A percentile compares a stretch with the other conserved stretches of the same genome.
phyloP scores from a whole-genome alignment of 2,329 filamentous ascomycete species.

The Chaetomiaceae sp. region DNA sequence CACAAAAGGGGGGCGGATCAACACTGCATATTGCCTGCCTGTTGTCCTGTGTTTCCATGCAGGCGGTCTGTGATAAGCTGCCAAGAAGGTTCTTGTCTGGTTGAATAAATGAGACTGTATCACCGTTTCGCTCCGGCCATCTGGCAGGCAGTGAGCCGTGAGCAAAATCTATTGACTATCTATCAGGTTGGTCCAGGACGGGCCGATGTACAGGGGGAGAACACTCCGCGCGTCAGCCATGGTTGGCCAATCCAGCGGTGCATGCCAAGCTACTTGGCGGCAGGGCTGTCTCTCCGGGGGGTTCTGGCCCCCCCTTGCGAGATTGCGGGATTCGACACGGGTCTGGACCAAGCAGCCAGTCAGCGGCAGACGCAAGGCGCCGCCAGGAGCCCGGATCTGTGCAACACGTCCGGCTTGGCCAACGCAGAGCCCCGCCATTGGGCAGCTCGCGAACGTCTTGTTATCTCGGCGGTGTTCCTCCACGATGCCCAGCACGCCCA shows the following conservation, averaged over 20 bases:
- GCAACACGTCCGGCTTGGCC: conserved; percentile 26
- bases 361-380: conserved; percentile 7
- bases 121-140: too few relatives aligned
- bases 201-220: conserved; percentile 15
- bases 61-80: conserved; percentile 5
- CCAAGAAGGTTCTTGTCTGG: neutral
- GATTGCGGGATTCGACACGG: conserved; percentile 16
- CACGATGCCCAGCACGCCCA: conserved; percentile 11
- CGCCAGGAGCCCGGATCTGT: conserved; percentile 26
- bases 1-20: neutral
- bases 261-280: conserved; percentile 20
- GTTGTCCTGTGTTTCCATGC: neutral
- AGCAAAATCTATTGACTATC: too few relatives aligned
- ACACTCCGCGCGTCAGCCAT: neutral
- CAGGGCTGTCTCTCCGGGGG: neutral
- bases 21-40: neutral
- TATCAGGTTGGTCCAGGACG: conserved; percentile 4
- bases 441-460: conserved; percentile 8
- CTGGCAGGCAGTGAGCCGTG: neutral
- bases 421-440: conserved; percentile 12
- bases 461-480: conserved; percentile 3
- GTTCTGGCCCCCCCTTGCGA: neutral
- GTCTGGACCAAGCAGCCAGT: conserved; percentile 13
- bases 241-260: conserved; percentile 18
- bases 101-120: neutral